Evolutionary conservation across 495 filamentous ascomycete species (phyloP), one percentile per base, ranked within the genome.

Genomic region (Aspergillus asperescens): DNA sequence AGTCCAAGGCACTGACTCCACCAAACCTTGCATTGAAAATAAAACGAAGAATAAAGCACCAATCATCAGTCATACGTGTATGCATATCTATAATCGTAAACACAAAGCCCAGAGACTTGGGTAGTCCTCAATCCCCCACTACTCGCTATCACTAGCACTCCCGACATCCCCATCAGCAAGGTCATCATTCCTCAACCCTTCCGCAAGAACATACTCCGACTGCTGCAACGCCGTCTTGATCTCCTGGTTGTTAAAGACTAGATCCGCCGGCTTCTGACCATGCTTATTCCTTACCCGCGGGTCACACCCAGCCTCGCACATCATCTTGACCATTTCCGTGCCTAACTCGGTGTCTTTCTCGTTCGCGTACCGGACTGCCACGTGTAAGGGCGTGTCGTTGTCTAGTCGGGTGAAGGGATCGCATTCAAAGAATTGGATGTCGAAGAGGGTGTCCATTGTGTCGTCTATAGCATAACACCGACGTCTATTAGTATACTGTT

Each of bases 341-440:
- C 86, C 90, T 27, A 83, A 77, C 51, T 81, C 75, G 52, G 77
- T 67, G 60, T 88, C 83, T 24, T 76, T 80, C 4, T 77, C 70
- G 69, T 92, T 96, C 66, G 88, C 83, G 69, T 83, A 96, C 25
- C 87, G 81, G 31, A 98, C 86, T 13, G 89, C 90, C 60, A 80
- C 80, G 76, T 98, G 93, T 29, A 98, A 77, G 7, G 92, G 91
- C 1, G 90, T 96, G 69, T 97, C 90, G 50, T 82, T 80, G 55
- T 97, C 93, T 62, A 81, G 55, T 24, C 84, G 83, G 65, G 85
- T 89, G 48, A 88, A 57, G 5, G 89, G 89, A 76, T 98, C 93
- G 66, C 93, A 95, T 77, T 98, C 93, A 67, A 98, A 85, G 49
- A 81, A 88, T 50, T 90, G 84, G 66, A 95, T 90, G 76, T 98